phyloP scores from a whole-genome alignment of 192 early-diverging fungal species.

The Oehlia diaphana region DNA sequence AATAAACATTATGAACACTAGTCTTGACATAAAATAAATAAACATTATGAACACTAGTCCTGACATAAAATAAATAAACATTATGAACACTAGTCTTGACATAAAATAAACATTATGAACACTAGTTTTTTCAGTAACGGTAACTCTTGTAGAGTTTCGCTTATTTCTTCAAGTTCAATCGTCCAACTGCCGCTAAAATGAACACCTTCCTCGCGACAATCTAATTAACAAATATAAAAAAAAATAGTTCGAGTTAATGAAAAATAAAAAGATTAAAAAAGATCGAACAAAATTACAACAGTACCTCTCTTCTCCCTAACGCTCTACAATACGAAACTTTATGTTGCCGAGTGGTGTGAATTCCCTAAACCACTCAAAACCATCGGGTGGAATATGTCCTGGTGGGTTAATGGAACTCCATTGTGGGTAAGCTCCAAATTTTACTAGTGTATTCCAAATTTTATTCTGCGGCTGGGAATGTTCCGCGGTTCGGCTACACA shows the following conservation, averaged over 20 bases:
- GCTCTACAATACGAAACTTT: neutral
- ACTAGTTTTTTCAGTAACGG: neutral
- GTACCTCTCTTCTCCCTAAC: conserved; percentile 1
- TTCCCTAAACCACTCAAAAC: conserved; percentile 17
- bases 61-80: too few relatives aligned
- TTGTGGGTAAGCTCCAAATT: conserved; percentile 10
- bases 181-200: conserved; percentile 9
- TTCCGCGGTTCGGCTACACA: conserved; percentile 13
- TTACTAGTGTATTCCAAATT: neutral
- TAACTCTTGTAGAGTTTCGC: neutral
- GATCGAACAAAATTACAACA: neutral
- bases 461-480: neutral
- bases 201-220: conserved; percentile 17
- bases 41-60: too few relatives aligned
- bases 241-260: neutral
- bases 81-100: neutral
- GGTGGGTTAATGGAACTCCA: neutral
- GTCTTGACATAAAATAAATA: too few relatives aligned
- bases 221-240: neutral
- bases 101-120: neutral
- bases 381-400: conserved; percentile 12
- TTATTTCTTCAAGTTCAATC: conserved; percentile 10
- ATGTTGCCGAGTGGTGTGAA: neutral
- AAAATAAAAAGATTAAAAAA: neutral
- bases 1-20: too few relatives aligned